A percentile compares a stretch with the other conserved stretches of the same genome.
These are phyloP conservation scores for Dissoconium aciculare DNA, from an alignment of 2,329 filamentous ascomycete genomes.

Conservation along the genomic window DNA sequence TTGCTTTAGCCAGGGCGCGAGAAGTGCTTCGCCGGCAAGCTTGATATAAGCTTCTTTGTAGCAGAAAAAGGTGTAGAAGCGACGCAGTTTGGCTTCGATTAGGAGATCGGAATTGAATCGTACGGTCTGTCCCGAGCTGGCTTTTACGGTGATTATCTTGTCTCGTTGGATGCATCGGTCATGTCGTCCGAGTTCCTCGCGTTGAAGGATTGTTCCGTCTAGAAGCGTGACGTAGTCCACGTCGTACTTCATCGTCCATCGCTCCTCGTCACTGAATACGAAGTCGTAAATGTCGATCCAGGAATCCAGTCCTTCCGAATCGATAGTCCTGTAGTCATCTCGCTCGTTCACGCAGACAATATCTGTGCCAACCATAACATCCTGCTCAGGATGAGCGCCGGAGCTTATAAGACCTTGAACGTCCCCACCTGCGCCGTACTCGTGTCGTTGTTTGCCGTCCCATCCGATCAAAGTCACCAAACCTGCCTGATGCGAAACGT, in stretches of 20 bases:
- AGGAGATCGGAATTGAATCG: constrained; percentile 31
- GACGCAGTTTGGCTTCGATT: constrained; percentile 48
- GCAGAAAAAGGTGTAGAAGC: constrained; percentile 67
- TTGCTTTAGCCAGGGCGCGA: constrained; percentile 56
- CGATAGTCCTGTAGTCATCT: constrained; percentile 42
- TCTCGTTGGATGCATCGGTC: constrained; percentile 29
- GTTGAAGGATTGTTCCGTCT: constrained; percentile 29
- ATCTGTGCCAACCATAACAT: constrained; percentile 51
- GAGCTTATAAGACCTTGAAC: constrained; percentile 18
- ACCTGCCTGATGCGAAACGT: constrained; percentile 65
- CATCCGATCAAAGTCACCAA: constrained; percentile 52
- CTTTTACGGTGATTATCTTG: constrained; percentile 25
- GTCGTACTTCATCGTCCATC: constrained; percentile 45
- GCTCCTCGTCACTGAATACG: constrained; percentile 51
- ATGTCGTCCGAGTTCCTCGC: constrained; percentile 28
- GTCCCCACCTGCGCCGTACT: constrained; percentile 15
- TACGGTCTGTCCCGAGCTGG: constrained; percentile 24
- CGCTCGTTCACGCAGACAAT: constrained; percentile 63
- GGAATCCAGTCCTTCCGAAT: constrained; percentile 46
- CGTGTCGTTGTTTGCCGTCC: constrained; percentile 18
- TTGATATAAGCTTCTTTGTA: constrained; percentile 71
- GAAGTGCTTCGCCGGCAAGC: constrained; percentile 62
- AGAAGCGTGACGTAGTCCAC: constrained; percentile 30
- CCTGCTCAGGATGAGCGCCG: constrained; percentile 12
- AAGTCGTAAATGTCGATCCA: constrained; percentile 61